These are phyloP conservation scores for Solanum piurae DNA, from an alignment of 257 asterid genomes.

Conservation along the genomic window DNA sequence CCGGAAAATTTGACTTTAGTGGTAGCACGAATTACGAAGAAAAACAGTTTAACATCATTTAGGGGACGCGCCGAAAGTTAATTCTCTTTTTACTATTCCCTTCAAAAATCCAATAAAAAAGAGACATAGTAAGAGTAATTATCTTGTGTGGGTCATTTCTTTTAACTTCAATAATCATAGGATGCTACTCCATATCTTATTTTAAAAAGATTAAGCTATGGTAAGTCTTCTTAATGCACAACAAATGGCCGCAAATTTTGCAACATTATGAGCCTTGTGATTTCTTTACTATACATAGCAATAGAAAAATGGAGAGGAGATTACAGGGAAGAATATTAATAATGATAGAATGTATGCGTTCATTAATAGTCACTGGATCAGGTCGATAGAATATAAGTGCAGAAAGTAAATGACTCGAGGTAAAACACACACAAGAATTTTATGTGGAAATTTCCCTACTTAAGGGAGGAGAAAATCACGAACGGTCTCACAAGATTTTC, in stretches of 20 bases:
- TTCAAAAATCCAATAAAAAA: too few relatives aligned
- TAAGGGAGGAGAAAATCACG: background rate
- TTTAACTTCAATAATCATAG: background rate
- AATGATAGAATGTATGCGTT: background rate
- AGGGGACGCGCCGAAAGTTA: background rate
- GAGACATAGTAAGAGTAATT: background rate
- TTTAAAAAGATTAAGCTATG: background rate
- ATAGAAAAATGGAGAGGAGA: too few relatives aligned
- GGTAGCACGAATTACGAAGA: background rate
- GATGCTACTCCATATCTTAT: background rate
- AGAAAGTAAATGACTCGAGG: background rate
- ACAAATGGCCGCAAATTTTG: background rate
- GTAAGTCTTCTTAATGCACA: background rate
- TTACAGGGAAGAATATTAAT: background rate
- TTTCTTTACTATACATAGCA: background rate
- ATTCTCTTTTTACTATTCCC: background rate
- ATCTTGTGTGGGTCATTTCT: background rate
- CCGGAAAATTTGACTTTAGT: background rate
- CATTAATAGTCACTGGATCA: background rate
- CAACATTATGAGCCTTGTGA: background rate
- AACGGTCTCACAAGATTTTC: rapidly evolving
- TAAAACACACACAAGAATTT: too few relatives aligned
- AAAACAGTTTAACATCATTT: background rate
- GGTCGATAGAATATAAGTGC: background rate
- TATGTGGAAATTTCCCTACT: too few relatives aligned